Evolutionary conservation across 139 green algal species (phyloP).

Genomic region (Tetradesmus lagerheimii): DNA sequence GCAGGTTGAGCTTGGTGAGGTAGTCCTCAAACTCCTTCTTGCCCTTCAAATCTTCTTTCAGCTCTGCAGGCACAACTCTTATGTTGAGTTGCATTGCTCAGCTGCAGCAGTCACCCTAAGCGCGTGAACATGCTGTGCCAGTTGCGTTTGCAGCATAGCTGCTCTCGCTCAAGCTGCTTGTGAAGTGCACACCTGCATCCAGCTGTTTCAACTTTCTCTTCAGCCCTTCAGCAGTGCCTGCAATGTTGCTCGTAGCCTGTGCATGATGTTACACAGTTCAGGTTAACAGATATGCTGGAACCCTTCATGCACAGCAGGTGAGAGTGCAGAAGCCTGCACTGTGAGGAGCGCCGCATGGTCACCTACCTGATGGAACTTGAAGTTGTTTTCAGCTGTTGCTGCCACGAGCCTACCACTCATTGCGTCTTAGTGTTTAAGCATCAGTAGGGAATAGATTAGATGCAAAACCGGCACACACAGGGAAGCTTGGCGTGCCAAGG

Average conservation of each 20-base stretch:
- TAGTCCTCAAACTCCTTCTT: slow-evolving; percentile 69
- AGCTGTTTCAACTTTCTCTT: slow-evolving; percentile 53
- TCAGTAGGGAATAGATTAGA: too few species aligned
- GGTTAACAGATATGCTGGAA: too few species aligned
- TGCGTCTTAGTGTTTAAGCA: too few species aligned
- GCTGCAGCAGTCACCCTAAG: too few species aligned
- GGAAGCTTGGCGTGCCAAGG: too few species aligned
- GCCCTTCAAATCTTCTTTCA: slow-evolving; percentile 68
- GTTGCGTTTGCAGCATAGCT: background rate
- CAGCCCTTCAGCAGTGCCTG: slow-evolving; percentile 56
- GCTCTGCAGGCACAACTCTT: slow-evolving; percentile 45
- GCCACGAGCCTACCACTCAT: background rate
- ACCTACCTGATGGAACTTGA: slow-evolving; percentile 24
- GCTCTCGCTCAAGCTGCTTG: background rate
- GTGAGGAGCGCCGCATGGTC: background rate
- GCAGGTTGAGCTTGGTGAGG: slow-evolving; percentile 52
- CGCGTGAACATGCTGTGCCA: background rate
- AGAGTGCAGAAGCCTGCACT: too few species aligned
- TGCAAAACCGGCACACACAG: too few species aligned
- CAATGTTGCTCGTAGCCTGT: slow-evolving; percentile 48
- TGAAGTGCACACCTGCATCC: slow-evolving; percentile 53
- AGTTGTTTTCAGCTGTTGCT: slow-evolving; percentile 8
- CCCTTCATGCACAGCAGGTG: too few species aligned
- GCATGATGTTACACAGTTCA: too few species aligned
- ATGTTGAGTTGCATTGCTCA: background rate